Percentiles rank a stretch among this genome's conserved stretches.
Evolutionary conservation across 148 eudicot genomes (phyloP).

Genomic region (Agrostemma githago): DNA sequence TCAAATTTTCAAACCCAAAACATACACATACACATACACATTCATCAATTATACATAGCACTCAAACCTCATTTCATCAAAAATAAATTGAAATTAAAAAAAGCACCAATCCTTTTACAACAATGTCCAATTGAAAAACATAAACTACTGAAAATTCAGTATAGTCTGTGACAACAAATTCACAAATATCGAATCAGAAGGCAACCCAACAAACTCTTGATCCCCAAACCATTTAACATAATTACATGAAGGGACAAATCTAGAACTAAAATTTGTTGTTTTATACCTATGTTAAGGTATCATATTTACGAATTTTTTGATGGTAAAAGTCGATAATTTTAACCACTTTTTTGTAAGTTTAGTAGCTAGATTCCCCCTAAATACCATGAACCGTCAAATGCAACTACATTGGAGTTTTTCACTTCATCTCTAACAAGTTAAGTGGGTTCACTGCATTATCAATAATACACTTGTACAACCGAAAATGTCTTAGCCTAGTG

Average conservation of each 20-base stretch:
- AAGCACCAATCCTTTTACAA: constrained; percentile 8
- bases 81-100: too few relatives aligned
- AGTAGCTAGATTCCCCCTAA: too few relatives aligned
- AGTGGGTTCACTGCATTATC: background rate
- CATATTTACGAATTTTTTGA: too few relatives aligned
- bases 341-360: too few relatives aligned
- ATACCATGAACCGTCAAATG: background rate
- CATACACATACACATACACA: background rate
- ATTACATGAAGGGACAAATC: too few relatives aligned
- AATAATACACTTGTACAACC: too few relatives aligned
- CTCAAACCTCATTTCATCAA: background rate
- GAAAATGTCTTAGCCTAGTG: too few relatives aligned
- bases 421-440: background rate
- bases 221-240: too few relatives aligned
- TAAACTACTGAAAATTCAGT: background rate
- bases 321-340: too few relatives aligned
- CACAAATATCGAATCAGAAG: background rate
- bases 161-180: background rate
- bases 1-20: constrained; percentile 17
- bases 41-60: background rate
- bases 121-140: background rate
- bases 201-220: background rate
- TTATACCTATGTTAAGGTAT: too few relatives aligned
- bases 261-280: too few relatives aligned
- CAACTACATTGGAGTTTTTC: background rate